Evolutionary conservation across 352 stramenopile genomes (phyloP).

Genomic region (Phytopythium aichiense): DNA sequence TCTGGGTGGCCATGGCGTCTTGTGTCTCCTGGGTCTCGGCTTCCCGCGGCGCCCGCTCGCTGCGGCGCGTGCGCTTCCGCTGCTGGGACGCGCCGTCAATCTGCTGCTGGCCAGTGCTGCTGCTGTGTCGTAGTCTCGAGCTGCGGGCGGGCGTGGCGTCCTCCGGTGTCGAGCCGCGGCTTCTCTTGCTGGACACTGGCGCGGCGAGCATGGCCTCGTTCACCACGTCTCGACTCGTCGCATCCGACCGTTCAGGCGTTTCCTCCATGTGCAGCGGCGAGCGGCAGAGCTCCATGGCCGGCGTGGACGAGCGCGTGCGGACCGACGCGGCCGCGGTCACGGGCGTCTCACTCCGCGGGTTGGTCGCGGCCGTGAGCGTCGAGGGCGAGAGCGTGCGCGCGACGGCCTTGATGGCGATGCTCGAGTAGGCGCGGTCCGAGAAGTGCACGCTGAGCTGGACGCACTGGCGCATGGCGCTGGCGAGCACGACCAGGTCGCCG

Average conservation of each 20-base stretch:
- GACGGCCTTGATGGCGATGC: constrained; percentile 37
- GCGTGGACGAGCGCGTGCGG: neutral
- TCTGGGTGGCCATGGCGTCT: neutral
- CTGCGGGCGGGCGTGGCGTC: constrained; percentile 14
- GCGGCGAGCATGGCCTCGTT: constrained; percentile 9
- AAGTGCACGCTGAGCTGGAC: constrained; percentile 53
- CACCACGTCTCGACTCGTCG: constrained; percentile 12
- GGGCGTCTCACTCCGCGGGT: neutral
- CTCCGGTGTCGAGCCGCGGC: constrained; percentile 8
- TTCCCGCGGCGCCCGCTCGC: constrained; percentile 13
- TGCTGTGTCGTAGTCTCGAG: constrained; percentile 23
- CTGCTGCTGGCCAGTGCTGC: constrained; percentile 18
- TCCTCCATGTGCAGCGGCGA: constrained; percentile 1
- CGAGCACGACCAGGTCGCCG: constrained; percentile 66
- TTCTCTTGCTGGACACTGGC: constrained; percentile 9
- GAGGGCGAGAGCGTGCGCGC: constrained; percentile 3
- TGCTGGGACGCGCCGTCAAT: constrained; percentile 15
- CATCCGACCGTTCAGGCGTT: constrained; percentile 10
- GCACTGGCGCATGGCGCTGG: constrained; percentile 56
- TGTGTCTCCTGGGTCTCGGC: constrained; percentile 8
- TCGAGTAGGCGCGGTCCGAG: constrained; percentile 29
- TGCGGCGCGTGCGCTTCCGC: constrained; percentile 31
- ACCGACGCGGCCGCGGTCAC: neutral
- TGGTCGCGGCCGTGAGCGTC: neutral
- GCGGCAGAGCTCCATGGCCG: constrained; percentile 7